A percentile compares a stretch with the other conserved stretches of the same genome.
These are phyloP conservation scores for Hortiboletus rubellus DNA, from an alignment of 1,284 basidiomycete genomes.

Conservation along the genomic window DNA sequence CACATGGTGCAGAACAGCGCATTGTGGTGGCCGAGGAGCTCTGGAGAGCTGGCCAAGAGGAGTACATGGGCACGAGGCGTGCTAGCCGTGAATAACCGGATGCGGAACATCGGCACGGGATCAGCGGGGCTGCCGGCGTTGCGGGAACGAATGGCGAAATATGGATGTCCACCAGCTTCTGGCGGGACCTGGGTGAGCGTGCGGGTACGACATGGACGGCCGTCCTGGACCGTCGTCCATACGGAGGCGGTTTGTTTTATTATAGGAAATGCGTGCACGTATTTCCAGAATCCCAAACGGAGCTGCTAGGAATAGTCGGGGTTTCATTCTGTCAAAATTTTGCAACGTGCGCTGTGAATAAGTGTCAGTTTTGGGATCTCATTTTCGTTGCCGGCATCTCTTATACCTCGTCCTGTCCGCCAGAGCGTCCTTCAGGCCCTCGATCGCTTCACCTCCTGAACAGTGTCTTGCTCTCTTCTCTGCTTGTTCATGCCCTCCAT, in stretches of 20 bases:
- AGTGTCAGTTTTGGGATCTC: constrained; percentile 9
- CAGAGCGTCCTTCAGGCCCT: constrained; percentile 10
- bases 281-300: constrained; percentile 22
- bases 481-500: constrained; percentile 65
- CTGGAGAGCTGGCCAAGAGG: too few relatives aligned
- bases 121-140: constrained; percentile 10
- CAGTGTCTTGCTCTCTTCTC: neutral
- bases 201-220: constrained; percentile 17
- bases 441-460: constrained; percentile 21
- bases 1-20: too few relatives aligned
- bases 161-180: constrained; percentile 15
- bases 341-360: constrained; percentile 28
- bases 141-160: constrained; percentile 17
- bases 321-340: constrained; percentile 34
- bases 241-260: constrained; percentile 8
- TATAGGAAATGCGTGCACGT: constrained; percentile 10
- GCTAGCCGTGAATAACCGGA: constrained; percentile 16
- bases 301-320: constrained; percentile 32
- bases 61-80: constrained; percentile 9
- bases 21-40: neutral
- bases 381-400: constrained; percentile 21
- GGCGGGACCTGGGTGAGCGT: constrained; percentile 10
- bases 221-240: constrained; percentile 15
- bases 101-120: constrained; percentile 22
- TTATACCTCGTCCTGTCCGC: constrained; percentile 21